Evolutionary conservation across 2,329 filamentous ascomycete genomes (phyloP), one percentile per base, ranked within the genome.

Genomic region (Hymenoscyphus scutula): DNA sequence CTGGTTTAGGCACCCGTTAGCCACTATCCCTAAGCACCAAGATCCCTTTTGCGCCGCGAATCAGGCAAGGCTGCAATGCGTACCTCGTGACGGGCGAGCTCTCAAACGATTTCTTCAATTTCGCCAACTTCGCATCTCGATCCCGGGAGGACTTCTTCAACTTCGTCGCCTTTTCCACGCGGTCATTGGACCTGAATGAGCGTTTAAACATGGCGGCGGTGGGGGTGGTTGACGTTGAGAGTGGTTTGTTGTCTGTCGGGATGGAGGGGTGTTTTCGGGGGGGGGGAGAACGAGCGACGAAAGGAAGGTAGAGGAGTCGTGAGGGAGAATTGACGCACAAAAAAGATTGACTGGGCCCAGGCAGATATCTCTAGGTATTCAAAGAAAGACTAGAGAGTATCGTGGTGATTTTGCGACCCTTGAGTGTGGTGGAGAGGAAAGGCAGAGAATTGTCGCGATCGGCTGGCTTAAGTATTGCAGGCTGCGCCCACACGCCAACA

Each of bases 111-210:
- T 90, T 89, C 79, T 94, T 89, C 85, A 96, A 83, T 85, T 91
- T 95, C 84, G 84, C 83, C 75, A 88, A 82, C 84, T 93, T 95
- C 78, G 87, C 83, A 74, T 87, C 84, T 48, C 41, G 41, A 80
- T 94, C 90, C 82, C 89, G 87, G 76, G 85, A 84, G 70, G 82
- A 84, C 83, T 89, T 95, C 82, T 89, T 91, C 77, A 89, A 83
- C 83, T 91, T 93, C 77, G 87, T 84, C 78, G 89, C 84, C 87
- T 97, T 97, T 81, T 91, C 90, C 77, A 93, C 90, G 74, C 92
- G 90, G 78, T 94, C 89, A 77, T 88, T 89, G 71, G 89, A 88
- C 77, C 88, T 84, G 80, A 95, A 93, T 74, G 92, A 93, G 77
- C 91, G 91, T 81, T 92, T 96, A 84, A 97, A 96, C 91, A 97